A percentile compares a stretch with the other conserved stretches of the same genome.
These are phyloP conservation scores for Cutaneotrichosporon mucoides DNA, from an alignment of 1,284 basidiomycete species.

Conservation along the genomic window DNA sequence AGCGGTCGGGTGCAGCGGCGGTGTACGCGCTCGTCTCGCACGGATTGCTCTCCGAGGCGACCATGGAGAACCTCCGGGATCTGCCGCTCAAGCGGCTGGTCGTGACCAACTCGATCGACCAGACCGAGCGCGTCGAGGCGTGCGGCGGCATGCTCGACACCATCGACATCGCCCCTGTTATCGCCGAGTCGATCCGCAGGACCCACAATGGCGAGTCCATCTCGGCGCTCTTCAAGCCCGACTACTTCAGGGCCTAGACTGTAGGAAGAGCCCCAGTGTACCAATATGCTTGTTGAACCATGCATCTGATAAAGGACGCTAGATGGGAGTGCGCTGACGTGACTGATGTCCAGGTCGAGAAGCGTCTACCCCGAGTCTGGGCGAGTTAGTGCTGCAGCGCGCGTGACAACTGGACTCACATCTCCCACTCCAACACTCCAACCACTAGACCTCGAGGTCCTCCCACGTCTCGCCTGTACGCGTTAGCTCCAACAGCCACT, in stretches of 20 bases:
- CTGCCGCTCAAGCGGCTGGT: constrained; percentile 83
- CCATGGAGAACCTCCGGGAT: constrained; percentile 68
- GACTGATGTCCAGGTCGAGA: too few species aligned
- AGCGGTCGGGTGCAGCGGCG: constrained; percentile 80
- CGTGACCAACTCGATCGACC: constrained; percentile 77
- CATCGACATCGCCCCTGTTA: constrained; percentile 82
- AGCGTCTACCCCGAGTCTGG: too few species aligned
- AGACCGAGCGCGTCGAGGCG: constrained; percentile 54
- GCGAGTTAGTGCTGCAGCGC: too few species aligned
- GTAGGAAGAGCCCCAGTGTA: constrained; percentile 5
- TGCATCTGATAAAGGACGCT: constrained; percentile 3
- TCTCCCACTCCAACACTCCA: too few species aligned
- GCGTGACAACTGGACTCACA: too few species aligned
- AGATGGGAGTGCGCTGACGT: too few species aligned
- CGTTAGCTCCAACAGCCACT: not conserved
- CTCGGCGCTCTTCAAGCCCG: constrained; percentile 43
- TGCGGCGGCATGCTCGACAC: constrained; percentile 52
- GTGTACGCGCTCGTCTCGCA: constrained; percentile 90
- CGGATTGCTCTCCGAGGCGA: constrained; percentile 80
- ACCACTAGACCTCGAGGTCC: constrained; percentile 17
- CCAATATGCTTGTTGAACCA: constrained; percentile 10
- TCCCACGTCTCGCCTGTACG: constrained; percentile 23
- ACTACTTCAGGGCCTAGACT: constrained; percentile 15
- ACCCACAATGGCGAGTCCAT: constrained; percentile 78
- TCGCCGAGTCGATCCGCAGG: constrained; percentile 92